Base-by-base conservation (phyloP, 2,329 filamentous ascomycete genomes). In the Fusarium euwallaceae region DNA sequence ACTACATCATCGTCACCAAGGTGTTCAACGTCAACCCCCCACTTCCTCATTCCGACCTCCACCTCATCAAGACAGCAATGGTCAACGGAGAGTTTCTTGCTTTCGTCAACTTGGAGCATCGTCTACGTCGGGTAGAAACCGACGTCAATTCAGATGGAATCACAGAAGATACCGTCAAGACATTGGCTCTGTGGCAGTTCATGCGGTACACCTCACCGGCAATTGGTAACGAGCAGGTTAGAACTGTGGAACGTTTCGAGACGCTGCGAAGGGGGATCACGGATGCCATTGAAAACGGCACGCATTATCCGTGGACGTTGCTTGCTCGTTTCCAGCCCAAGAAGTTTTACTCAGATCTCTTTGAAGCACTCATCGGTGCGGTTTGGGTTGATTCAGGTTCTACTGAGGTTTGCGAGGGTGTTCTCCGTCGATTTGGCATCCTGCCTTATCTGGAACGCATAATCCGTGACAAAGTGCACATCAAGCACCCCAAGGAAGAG, bases 321-420 rank as follows among this genome's bases (percentile, higher is more conserved):
- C 88, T 98, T 1, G 86, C 91, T 0, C 86, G 88, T 0, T 85
- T 97, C 1, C 86, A 88, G 16, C 87, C 92, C 0, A 90, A 90
- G 17, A 98, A 98, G 79, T 93, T 94, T 81, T 92, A 93, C 82
- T 96, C 93, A 0, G 95, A 98, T 81, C 84, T 98, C 9, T 86
- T 98, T 11, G 96, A 98, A 84, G 90, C 90, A 36, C 81, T 97
- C 0, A 82, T 98, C 0, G 96, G 94, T 0, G 95, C 95, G 0
- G 87, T 98, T 0, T 98, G 93, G 86, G 86, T 98, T 22, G 97
- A 98, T 81, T 93, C 87, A 0, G 93, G 93, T 0, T 87, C 88
- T 1, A 79, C 94, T 16, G 84, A 84, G 0, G 81, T 80, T 0
- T 97, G 94, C 77, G 85, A 88, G 60, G 78, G 63, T 0, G 87